Conservation (phyloP, 2,329 filamentous ascomycete genomes). For the Aspergillus flavus region DNA sequence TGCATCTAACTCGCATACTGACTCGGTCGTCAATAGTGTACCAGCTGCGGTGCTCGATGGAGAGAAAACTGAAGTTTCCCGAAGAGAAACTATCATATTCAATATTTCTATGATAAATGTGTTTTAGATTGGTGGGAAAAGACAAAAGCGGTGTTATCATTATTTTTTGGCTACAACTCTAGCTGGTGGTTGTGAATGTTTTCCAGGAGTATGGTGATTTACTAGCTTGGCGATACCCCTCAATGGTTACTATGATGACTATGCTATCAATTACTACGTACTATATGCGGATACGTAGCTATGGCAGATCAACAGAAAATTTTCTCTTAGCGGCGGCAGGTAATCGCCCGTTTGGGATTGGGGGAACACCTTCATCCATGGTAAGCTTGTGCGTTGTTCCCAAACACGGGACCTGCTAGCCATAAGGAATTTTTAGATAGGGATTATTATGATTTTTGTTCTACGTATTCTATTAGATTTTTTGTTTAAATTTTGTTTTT, state of each 20-base stretch:
- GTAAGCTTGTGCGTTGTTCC: constrained; percentile 16
- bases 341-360: constrained; percentile 19
- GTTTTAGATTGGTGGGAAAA: neutral
- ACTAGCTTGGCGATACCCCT: constrained; percentile 14
- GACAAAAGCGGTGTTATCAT: neutral
- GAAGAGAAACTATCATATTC: neutral
- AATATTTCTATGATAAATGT: neutral
- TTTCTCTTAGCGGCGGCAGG: constrained; percentile 16
- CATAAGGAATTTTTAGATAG: neutral
- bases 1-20: constrained; percentile 20
- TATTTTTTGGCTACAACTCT: neutral
- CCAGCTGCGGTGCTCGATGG: constrained; percentile 49
- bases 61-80: constrained; percentile 49
- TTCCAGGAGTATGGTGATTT: neutral
- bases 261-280: neutral
- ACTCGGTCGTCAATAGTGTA: constrained; percentile 42
- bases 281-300: constrained; percentile 5
- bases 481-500: neutral
- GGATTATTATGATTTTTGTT: too few relatives aligned
- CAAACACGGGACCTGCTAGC: constrained; percentile 1
- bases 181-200: neutral
- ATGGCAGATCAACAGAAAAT: constrained; percentile 15
- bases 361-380: constrained; percentile 7
- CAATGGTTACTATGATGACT: constrained; percentile 8
- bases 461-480: too few relatives aligned